Conservation (phyloP, 768 basidiomycete species). For the Crassisporium funariophilum region DNA sequence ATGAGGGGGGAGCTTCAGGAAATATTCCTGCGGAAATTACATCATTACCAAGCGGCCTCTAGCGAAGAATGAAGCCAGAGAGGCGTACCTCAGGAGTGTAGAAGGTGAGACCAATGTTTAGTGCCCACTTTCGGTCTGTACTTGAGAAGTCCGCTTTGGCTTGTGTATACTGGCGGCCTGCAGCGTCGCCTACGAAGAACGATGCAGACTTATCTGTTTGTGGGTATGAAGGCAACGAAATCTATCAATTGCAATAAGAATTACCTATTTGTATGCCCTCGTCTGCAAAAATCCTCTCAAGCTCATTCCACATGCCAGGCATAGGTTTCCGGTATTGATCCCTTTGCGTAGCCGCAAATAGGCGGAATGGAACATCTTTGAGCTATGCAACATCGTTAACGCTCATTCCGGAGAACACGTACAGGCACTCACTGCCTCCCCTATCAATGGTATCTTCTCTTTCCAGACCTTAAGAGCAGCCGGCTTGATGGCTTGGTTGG, state of each 20-base stretch:
- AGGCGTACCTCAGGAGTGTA: slow-evolving; percentile 79
- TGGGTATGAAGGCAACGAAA: too few relatives aligned
- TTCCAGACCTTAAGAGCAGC: slow-evolving; percentile 65
- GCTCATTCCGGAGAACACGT: neutral
- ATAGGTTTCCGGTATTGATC: slow-evolving; percentile 87
- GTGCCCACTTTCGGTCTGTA: slow-evolving; percentile 85
- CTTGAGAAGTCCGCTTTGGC: slow-evolving; percentile 68
- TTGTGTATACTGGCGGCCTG: slow-evolving; percentile 60
- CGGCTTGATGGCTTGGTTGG: slow-evolving; percentile 72
- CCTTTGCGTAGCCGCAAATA: slow-evolving; percentile 75
- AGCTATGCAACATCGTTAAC: slow-evolving; percentile 44
- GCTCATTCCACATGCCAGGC: slow-evolving; percentile 81
- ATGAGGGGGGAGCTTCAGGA: slow-evolving; percentile 53
- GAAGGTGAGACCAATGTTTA: slow-evolving; percentile 74
- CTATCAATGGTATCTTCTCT: slow-evolving; percentile 71
- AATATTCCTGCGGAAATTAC: slow-evolving; percentile 66
- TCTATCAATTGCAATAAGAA: slow-evolving; percentile 12
- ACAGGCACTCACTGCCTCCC: slow-evolving; percentile 49
- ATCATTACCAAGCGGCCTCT: neutral
- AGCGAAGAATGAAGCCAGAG: neutral
- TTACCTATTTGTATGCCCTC: slow-evolving; percentile 67
- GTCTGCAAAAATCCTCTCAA: slow-evolving; percentile 61
- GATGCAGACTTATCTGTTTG: slow-evolving; percentile 68
- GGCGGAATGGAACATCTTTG: slow-evolving; percentile 69
- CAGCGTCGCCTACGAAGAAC: slow-evolving; percentile 90